These are phyloP conservation scores for Mikania micrantha DNA, from an alignment of 129 eudicot genomes.

Conservation along the genomic window DNA sequence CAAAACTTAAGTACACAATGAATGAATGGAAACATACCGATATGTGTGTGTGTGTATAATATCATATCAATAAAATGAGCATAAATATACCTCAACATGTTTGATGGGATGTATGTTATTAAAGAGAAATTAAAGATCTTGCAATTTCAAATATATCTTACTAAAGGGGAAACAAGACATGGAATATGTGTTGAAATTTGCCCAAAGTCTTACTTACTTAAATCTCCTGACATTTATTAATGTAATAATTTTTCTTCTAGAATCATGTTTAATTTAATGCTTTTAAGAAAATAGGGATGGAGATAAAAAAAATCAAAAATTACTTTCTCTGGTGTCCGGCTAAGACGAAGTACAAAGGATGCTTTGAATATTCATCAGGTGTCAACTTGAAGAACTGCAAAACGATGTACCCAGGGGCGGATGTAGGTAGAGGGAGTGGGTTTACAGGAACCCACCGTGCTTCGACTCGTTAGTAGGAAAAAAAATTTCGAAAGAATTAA, in stretches of 20 bases:
- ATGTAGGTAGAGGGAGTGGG: too few relatives aligned
- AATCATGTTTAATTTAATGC: not conserved
- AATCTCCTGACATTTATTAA: too few relatives aligned
- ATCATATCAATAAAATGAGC: slow-evolving; percentile 13
- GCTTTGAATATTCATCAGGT: slow-evolving; percentile 64
- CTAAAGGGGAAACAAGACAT: too few relatives aligned
- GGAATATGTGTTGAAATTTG: too few relatives aligned
- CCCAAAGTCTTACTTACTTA: too few relatives aligned
- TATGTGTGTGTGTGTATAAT: slow-evolving; percentile 52
- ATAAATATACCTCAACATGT: not conserved
- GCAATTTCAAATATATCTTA: not conserved
- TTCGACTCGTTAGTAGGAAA: too few relatives aligned
- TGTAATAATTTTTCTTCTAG: not conserved
- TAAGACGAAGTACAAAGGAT: slow-evolving; percentile 66
- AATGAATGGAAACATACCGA: slow-evolving; percentile 48
- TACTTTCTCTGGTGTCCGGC: slow-evolving; percentile 43
- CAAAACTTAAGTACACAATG: not conserved
- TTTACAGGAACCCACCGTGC: too few relatives aligned
- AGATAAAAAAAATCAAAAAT: too few relatives aligned
- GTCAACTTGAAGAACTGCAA: slow-evolving; percentile 63
- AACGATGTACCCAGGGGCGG: slow-evolving; percentile 51
- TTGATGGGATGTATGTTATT: not conserved
- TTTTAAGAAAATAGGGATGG: too few relatives aligned
- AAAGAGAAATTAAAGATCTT: not conserved
- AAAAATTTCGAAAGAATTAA: too few relatives aligned